phyloP scores from a whole-genome alignment of 164 flowering plant genomes.

The Vitis rotundifolia region DNA sequence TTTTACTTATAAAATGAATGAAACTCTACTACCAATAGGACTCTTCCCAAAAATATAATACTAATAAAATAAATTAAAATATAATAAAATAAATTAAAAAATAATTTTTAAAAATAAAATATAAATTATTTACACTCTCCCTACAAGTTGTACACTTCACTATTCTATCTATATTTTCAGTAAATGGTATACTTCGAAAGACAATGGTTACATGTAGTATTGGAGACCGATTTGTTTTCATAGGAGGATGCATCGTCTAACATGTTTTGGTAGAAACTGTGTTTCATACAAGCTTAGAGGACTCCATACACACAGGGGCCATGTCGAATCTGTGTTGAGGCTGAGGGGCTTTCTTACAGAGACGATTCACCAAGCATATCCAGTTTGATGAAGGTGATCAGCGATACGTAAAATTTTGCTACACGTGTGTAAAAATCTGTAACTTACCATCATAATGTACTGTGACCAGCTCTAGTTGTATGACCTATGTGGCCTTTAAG shows the following conservation, averaged over 20 bases:
- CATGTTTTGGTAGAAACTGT: neutral
- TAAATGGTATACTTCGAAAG: neutral
- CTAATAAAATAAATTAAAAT: too few relatives aligned
- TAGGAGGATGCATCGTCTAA: neutral
- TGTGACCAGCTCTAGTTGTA: neutral
- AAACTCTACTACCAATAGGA: too few relatives aligned
- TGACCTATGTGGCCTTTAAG: neutral
- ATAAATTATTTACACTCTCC: too few relatives aligned
- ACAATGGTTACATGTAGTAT: too few relatives aligned
- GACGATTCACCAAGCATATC: constrained; percentile 49
- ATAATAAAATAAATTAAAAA: too few relatives aligned
- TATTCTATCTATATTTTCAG: too few relatives aligned
- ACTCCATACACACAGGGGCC: constrained; percentile 48
- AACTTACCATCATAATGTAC: neutral
- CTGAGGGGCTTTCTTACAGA: constrained; percentile 46
- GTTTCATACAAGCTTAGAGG: constrained; percentile 38
- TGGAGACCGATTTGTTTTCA: too few relatives aligned
- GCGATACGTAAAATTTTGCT: neutral
- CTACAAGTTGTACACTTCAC: too few relatives aligned
- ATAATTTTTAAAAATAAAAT: too few relatives aligned
- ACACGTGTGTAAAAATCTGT: neutral
- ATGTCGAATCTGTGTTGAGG: constrained; percentile 48
- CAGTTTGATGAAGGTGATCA: constrained; percentile 27
- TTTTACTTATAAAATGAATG: too few relatives aligned
- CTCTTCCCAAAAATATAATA: too few relatives aligned